Evolutionary conservation across 768 basidiomycete species (phyloP), one percentile per base, ranked within the genome.

Genomic region (Lyophyllum semitale): DNA sequence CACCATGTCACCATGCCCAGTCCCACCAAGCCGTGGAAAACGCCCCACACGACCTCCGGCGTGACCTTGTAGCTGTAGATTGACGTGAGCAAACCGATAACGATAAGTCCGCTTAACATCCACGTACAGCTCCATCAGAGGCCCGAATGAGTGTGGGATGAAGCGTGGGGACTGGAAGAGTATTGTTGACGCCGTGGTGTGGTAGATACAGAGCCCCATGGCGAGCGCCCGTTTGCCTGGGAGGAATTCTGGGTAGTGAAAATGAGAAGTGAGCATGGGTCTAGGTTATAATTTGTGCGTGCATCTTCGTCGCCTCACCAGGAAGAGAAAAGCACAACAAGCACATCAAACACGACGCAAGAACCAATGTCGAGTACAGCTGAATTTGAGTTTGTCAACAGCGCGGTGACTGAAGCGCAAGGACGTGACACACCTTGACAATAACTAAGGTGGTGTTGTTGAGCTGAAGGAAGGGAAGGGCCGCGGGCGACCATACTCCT

Each of bases 151-250:
- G 50, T 83, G 77, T 12, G 91, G 91, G 52, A 94, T 88, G 68
- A 94, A 90, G 27, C 91, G 81, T 0, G 91, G 90, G 1, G 88
- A 77, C 55, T 89, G 84, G 67, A 81, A 88, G 46, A 94, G 80
- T 46, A 91, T 71, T 2, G 90, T 91, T 1, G 91, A 90, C 47
- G 78, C 79, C 29, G 87, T 69, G 54, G 77, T 84, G 68, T 94
- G 91, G 68, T 93, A 94, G 13, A 92, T 62, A 58, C 87, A 85
- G 2, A 94, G 79, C 9, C 77, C 84, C 26, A 94, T 85, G 2
- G 88, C 92, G 8, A 93, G 69, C 0, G 89, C 92, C 15, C 92
- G 84, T 73, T 94, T 94, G 11, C 91, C 91, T 0, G 91, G 92
- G 2, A 93, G 73, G 69, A 89, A 92, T 61, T 93, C 91, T 90